phyloP scores from a whole-genome alignment of 441 rosid species.

The Erodium texanum region DNA sequence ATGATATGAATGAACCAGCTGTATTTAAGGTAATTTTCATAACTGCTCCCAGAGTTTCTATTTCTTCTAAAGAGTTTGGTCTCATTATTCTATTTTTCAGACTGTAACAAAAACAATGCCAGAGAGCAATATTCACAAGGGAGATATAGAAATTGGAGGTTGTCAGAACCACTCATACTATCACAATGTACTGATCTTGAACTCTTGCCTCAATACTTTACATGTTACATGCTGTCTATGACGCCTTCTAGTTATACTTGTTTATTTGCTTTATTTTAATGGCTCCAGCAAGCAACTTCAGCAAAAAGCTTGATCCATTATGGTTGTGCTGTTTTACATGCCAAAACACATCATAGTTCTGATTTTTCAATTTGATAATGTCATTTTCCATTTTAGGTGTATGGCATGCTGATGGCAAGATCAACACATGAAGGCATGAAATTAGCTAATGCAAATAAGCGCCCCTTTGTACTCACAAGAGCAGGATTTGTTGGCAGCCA shows the following conservation, averaged over 20 bases:
- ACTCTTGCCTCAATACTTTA: conserved; percentile 8
- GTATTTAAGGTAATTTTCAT: conserved; percentile 54
- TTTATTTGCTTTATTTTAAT: background rate
- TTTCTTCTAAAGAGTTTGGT: conserved; percentile 13
- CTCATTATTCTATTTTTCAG: conserved; percentile 34
- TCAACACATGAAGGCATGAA: conserved; percentile 82
- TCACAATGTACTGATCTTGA: conserved; percentile 64
- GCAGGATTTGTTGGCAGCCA: conserved; percentile 95
- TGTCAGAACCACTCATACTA: conserved; percentile 70
- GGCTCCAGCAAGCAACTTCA: background rate
- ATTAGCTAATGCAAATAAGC: conserved; percentile 60
- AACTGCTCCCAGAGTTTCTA: background rate
- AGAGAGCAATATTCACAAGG: conserved; percentile 68
- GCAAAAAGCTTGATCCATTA: background rate
- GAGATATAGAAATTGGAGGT: conserved; percentile 82
- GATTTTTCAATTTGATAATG: conserved; percentile 10
- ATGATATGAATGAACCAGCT: conserved; percentile 96
- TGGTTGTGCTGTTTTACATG: background rate
- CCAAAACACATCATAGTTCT: conserved; percentile 8
- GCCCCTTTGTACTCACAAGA: conserved; percentile 91
- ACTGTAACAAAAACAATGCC: conserved; percentile 88
- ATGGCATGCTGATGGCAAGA: conserved; percentile 92
- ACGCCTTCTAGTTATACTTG: background rate
- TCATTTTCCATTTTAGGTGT: conserved; percentile 41
- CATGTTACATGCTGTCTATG: background rate